Evolutionary conservation across 352 stramenopile genomes (phyloP).

Genomic region (Pythium brassicae): DNA sequence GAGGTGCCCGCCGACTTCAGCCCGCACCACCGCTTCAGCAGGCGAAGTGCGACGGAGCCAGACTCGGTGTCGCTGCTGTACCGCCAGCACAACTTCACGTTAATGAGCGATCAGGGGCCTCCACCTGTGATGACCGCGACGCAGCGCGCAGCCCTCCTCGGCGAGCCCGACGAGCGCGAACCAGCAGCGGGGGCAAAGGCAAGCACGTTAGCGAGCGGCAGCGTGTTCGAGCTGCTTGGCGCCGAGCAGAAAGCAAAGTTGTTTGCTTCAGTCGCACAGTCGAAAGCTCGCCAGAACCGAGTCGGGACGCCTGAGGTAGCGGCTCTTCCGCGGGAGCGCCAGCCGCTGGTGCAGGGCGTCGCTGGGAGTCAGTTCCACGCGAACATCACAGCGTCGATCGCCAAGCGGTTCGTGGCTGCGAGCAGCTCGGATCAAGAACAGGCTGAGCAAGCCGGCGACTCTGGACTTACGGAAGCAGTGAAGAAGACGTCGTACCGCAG

Average conservation of each 20-base stretch:
- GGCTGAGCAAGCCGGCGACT: neutral
- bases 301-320: neutral
- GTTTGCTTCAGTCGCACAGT: slow-evolving; percentile 29
- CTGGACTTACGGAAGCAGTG: neutral
- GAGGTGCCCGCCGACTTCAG: slow-evolving; percentile 52
- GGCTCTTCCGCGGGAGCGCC: slow-evolving; percentile 9
- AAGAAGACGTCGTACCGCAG: slow-evolving; percentile 45
- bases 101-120: slow-evolving; percentile 24
- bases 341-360: slow-evolving; percentile 31
- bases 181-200: neutral
- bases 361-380: slow-evolving; percentile 51
- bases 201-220: slow-evolving; percentile 9
- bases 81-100: slow-evolving; percentile 52
- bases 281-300: slow-evolving; percentile 10
- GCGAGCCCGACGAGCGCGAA: slow-evolving; percentile 9
- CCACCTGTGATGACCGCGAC: slow-evolving; percentile 41
- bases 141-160: slow-evolving; percentile 39
- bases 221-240: slow-evolving; percentile 61
- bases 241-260: slow-evolving; percentile 42
- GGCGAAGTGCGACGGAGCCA: slow-evolving; percentile 7
- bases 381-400: slow-evolving; percentile 76
- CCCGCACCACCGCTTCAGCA: slow-evolving; percentile 39
- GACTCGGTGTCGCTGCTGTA: slow-evolving; percentile 36
- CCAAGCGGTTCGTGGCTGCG: slow-evolving; percentile 75
- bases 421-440: slow-evolving; percentile 13